phyloP scores from a whole-genome alignment of 805 yeast genomes.

The Jamesozyma hellenica region DNA sequence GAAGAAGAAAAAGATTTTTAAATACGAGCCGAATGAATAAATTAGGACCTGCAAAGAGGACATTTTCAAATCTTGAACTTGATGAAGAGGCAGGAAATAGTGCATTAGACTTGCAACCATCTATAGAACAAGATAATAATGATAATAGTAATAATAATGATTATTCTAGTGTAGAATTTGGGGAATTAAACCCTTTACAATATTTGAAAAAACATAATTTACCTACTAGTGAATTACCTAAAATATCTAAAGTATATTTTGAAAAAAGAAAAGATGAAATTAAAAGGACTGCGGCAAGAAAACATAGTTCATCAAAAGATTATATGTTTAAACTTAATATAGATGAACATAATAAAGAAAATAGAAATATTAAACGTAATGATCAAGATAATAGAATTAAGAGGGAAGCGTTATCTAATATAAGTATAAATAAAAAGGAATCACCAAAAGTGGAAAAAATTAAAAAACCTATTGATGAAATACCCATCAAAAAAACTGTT shows the following conservation, averaged over 20 bases:
- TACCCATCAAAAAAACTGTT: constrained; percentile 3
- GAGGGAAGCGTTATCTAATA: constrained; percentile 23
- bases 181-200: constrained; percentile 34
- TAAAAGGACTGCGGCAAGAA: constrained; percentile 24
- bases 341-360: background rate
- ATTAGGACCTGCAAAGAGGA: constrained; percentile 28
- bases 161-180: constrained; percentile 25
- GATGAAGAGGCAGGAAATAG: background rate
- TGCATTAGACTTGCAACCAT: too few species aligned
- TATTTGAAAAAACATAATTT: constrained; percentile 30
- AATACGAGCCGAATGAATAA: constrained; percentile 16
- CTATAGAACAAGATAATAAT: background rate
- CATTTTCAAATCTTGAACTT: constrained; percentile 5
- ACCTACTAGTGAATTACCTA: constrained; percentile 31
- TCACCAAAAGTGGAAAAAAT: background rate
- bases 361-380: background rate
- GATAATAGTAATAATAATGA: constrained; percentile 1
- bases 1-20: constrained; percentile 22
- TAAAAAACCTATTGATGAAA: background rate
- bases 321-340: background rate
- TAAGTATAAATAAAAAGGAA: constrained; percentile 16
- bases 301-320: constrained; percentile 9
- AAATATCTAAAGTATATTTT: constrained; percentile 29
- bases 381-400: constrained; percentile 3
- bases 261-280: constrained; percentile 30